Conservation (phyloP, 768 basidiomycete genomes). For the Rossbeevera mucosa region DNA sequence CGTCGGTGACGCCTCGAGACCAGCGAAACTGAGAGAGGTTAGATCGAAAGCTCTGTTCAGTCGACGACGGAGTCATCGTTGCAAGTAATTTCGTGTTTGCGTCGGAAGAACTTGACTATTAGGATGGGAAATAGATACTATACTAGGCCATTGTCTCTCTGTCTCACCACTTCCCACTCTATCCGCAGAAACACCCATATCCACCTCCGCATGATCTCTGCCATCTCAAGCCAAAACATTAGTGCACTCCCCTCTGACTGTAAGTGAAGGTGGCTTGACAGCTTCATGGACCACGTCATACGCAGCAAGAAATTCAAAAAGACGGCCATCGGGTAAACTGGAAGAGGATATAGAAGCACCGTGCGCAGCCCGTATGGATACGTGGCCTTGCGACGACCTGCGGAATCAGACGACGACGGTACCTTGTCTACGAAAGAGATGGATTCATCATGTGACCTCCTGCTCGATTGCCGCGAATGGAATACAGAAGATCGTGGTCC, state of each 20-base stretch:
- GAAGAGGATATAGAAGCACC: constrained; percentile 72
- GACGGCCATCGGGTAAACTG: constrained; percentile 79
- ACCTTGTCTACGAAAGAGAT: not conserved
- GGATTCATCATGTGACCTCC: constrained; percentile 9
- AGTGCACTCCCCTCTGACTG: constrained; percentile 71
- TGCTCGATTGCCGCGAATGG: constrained; percentile 41
- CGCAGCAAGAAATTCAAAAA: constrained; percentile 82
- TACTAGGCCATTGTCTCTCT: constrained; percentile 11
- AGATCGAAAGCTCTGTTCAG: constrained; percentile 66
- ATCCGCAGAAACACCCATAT: constrained; percentile 97
- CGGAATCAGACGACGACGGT: constrained; percentile 17
- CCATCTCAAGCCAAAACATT: constrained; percentile 87
- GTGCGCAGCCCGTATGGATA: constrained; percentile 74
- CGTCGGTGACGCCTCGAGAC: constrained; percentile 69
- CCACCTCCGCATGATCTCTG: constrained; percentile 90
- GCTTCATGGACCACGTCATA: constrained; percentile 90
- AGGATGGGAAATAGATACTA: not conserved
- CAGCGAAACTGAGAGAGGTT: constrained; percentile 86
- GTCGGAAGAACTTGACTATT: not conserved
- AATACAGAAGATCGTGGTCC: constrained; percentile 39
- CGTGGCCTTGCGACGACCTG: constrained; percentile 13
- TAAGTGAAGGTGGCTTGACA: constrained; percentile 81
- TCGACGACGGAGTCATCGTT: not conserved
- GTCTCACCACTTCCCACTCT: constrained; percentile 91
- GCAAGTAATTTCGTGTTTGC: not conserved